Conservation (phyloP, 2,329 filamentous ascomycete species). For the Aspergillus latus region DNA sequence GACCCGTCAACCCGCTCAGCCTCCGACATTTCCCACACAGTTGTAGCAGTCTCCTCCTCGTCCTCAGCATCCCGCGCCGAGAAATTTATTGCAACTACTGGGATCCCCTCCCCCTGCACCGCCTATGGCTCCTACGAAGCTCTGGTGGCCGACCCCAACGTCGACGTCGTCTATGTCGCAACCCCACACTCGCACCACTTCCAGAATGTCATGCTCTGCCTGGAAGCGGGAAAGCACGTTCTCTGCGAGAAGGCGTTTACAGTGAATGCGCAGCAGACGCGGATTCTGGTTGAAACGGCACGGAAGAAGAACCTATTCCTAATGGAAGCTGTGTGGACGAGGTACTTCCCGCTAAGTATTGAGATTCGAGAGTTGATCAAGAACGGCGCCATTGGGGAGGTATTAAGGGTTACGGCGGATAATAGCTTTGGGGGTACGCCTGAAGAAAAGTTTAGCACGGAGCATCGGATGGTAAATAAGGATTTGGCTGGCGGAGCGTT, state of each 20-base stretch:
- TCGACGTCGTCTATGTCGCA: constrained; percentile 85
- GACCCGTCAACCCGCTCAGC: constrained; percentile 70
- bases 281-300: constrained; percentile 70
- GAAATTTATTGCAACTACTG: constrained; percentile 69
- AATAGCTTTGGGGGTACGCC: constrained; percentile 63
- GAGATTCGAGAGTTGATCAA: constrained; percentile 58
- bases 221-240: constrained; percentile 82
- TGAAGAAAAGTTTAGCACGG: constrained; percentile 59
- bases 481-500: constrained; percentile 80
- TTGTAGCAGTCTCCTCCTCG: constrained; percentile 79
- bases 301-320: constrained; percentile 71
- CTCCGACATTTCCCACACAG: constrained; percentile 70
- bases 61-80: constrained; percentile 67
- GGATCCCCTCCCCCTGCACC: constrained; percentile 66
- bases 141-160: constrained; percentile 72
- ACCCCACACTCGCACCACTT: constrained; percentile 93
- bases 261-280: constrained; percentile 74
- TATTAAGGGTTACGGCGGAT: constrained; percentile 59
- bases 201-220: constrained; percentile 81
- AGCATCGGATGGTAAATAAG: constrained; percentile 77
- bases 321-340: constrained; percentile 88
- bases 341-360: constrained; percentile 81
- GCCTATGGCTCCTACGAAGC: constrained; percentile 80
- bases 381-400: constrained; percentile 61
- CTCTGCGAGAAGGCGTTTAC: constrained; percentile 91